Conservation (phyloP, 306 rosid genomes). For the Fagus sylvatica region DNA sequence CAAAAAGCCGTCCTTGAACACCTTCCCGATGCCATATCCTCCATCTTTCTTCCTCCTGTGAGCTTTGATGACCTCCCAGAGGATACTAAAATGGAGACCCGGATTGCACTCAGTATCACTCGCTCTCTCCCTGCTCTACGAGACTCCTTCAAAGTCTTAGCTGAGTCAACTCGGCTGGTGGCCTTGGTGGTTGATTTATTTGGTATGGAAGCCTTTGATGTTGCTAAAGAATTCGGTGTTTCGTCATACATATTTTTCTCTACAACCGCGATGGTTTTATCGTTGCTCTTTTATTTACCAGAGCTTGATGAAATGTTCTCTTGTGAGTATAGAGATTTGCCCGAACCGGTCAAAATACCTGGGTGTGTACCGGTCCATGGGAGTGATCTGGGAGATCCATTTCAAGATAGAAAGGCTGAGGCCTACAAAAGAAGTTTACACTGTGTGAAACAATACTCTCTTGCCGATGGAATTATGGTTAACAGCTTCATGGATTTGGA, state of each 20-base stretch:
- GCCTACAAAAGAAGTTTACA: background rate
- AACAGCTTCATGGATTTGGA: constrained; percentile 25
- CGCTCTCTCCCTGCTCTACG: constrained; percentile 25
- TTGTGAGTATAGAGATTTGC: constrained; percentile 22
- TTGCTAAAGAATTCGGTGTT: constrained; percentile 23
- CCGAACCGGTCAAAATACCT: constrained; percentile 24
- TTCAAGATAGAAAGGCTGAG: constrained; percentile 15
- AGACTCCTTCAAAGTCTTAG: constrained; percentile 5
- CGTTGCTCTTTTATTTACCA: constrained; percentile 20
- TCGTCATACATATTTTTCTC: constrained; percentile 12
- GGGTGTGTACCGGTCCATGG: constrained; percentile 30
- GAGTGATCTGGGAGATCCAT: background rate
- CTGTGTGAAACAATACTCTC: background rate
- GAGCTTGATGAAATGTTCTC: constrained; percentile 17
- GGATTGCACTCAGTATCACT: constrained; percentile 21
- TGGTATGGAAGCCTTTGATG: constrained; percentile 21
- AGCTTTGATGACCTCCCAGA: constrained; percentile 23
- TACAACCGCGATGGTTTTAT: constrained; percentile 14
- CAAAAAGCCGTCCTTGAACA: constrained; percentile 18
- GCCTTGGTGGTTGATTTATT: constrained; percentile 24
- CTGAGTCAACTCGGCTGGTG: constrained; percentile 25
- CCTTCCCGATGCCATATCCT: constrained; percentile 25
- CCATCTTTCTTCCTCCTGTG: constrained; percentile 22
- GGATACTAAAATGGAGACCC: constrained; percentile 1
- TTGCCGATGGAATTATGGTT: constrained; percentile 25